Evolutionary conservation across 176 grass and related monocot genomes (phyloP), one percentile per base, ranked within the genome.

Genomic region (Raddia guianensis): DNA sequence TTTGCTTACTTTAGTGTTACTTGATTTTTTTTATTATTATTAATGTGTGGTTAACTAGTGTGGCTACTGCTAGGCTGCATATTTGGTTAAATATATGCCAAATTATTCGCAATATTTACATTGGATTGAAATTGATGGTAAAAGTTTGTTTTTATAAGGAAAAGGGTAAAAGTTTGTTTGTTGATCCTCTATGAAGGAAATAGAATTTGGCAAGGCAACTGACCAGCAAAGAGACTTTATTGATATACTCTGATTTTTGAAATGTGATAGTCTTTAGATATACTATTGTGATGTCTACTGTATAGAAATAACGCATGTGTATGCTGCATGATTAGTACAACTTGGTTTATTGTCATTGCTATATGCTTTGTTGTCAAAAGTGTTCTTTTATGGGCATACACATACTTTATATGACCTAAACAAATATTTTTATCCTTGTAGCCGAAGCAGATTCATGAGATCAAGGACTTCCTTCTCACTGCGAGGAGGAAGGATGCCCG

Each of bases 401-500:
- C 10, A 9, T 57, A 13, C 6, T 33, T 15, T 77, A 15, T 37
- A n/a, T 57, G 21, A 56, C 21, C 32, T 19, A 49, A 81, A 45
- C 45, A 56, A 12, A 46, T 53, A 5, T 73, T 10, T 54, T 16
- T 43, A 12, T 32, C 5, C 70, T 0, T 55, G 53, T 69, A 94
- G 92, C 89, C 92, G 47, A 94, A 94, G 92, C 89, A 94, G 83
- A 94, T 94, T 49, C 86, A 87, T 53, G 92, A 91, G 83, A 89
- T 94, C 78, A 94, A 94, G 86, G 91, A 94, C 73, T 94, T 94
- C 88, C 91, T 94, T 67, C 89, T 94, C 79, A 91, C 92, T 0
- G 89, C 80, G 2, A 94, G 86, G 76, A 91, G 92, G 79, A 94
- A 94, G 79, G 92, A 94, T 77, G 92, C 92, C 20, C 82, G 86